Conservation (phyloP, 2,329 filamentous ascomycete genomes). For the Penicillium palitans region DNA sequence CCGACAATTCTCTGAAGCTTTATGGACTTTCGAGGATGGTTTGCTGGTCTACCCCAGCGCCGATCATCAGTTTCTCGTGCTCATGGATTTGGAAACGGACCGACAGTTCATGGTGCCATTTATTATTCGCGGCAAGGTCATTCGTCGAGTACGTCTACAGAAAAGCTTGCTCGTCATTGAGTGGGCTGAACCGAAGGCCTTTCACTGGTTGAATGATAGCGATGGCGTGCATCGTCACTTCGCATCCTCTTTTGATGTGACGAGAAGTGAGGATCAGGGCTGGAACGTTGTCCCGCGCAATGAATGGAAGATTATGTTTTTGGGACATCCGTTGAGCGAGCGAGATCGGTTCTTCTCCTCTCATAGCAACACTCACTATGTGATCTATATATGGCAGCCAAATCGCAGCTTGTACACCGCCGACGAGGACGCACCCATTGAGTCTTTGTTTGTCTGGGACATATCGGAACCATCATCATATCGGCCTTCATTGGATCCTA, state of each 20-base stretch:
- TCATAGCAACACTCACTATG: slow-evolving; percentile 61
- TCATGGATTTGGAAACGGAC: slow-evolving; percentile 54
- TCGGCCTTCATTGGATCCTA: slow-evolving; percentile 53
- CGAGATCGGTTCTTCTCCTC: slow-evolving; percentile 63
- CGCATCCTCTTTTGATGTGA: slow-evolving; percentile 59
- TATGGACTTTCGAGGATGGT: slow-evolving; percentile 61
- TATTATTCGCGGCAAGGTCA: slow-evolving; percentile 49
- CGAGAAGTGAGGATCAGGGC: slow-evolving; percentile 16
- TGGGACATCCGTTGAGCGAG: slow-evolving; percentile 56
- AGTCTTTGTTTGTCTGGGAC: slow-evolving; percentile 61
- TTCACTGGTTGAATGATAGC: slow-evolving; percentile 53
- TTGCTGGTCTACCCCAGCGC: slow-evolving; percentile 56
- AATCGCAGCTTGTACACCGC: slow-evolving; percentile 55
- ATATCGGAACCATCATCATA: slow-evolving; percentile 54
- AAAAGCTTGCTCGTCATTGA: slow-evolving; percentile 61
- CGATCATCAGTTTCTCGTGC: slow-evolving; percentile 38
- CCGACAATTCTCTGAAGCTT: slow-evolving; percentile 38
- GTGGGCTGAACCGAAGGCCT: slow-evolving; percentile 58
- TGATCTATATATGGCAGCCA: slow-evolving; percentile 62
- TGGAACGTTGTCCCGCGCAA: slow-evolving; percentile 55
- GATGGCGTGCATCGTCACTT: slow-evolving; percentile 59
- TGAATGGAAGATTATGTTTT: slow-evolving; percentile 62
- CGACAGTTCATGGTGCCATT: slow-evolving; percentile 54
- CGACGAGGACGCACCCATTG: slow-evolving; percentile 58
- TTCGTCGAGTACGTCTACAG: slow-evolving; percentile 57